Percentiles rank a stretch among this genome's conserved stretches.
These are phyloP conservation scores for Verticillium longisporum DNA, from an alignment of 2,329 filamentous ascomycete species.

Conservation along the genomic window DNA sequence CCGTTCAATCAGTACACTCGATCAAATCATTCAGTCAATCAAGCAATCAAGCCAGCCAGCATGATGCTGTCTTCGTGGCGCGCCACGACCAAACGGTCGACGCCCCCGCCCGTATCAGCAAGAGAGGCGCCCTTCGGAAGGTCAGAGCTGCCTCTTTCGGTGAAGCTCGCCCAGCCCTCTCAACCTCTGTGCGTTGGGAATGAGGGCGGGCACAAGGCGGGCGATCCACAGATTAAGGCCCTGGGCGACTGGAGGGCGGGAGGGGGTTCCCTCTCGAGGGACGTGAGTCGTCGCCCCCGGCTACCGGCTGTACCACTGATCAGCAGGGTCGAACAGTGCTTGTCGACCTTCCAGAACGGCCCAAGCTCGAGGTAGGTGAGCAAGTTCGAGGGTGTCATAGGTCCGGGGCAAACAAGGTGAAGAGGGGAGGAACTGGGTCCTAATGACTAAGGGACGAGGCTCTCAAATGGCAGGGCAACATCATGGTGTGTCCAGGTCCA, in stretches of 20 bases:
- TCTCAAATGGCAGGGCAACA: not conserved
- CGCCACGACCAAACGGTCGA: not conserved
- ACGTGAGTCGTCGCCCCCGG: not conserved
- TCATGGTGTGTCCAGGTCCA: not conserved
- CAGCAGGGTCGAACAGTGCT: not conserved
- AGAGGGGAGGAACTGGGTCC: not conserved
- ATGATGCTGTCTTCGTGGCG: not conserved
- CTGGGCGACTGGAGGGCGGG: not conserved
- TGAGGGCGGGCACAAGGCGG: not conserved
- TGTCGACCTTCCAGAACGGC: not conserved
- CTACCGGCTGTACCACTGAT: not conserved
- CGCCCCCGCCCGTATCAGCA: constrained; percentile 1
- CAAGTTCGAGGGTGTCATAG: not conserved
- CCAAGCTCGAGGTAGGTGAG: not conserved
- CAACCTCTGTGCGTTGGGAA: not conserved
- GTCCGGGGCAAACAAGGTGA: not conserved
- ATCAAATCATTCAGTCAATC: not conserved
- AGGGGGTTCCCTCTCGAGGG: not conserved
- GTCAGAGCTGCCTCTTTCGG: not conserved
- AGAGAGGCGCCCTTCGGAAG: no score
- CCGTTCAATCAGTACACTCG: not conserved
- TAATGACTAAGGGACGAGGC: not conserved
- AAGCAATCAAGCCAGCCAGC: not conserved
- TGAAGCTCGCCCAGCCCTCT: not conserved
- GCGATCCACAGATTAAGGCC: not conserved